phyloP scores from a whole-genome alignment of 441 rosid genomes.

The Lepidium campestre region DNA sequence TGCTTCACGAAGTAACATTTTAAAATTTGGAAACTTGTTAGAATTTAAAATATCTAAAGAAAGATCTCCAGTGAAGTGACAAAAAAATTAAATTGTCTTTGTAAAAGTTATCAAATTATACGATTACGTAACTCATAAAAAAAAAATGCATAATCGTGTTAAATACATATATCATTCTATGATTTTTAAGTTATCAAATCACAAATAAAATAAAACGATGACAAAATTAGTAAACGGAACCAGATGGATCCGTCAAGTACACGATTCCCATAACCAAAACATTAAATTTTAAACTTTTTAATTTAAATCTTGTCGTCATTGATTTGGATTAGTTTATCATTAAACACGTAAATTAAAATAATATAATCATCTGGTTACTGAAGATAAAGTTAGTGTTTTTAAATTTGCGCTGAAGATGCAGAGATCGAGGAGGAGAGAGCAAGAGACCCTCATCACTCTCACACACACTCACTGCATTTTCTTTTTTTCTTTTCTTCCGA shows the following conservation, averaged over 20 bases:
- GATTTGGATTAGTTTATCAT: conserved; percentile 26
- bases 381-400: conserved; percentile 22
- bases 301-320: conserved; percentile 22
- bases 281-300: neutral
- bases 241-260: conserved; percentile 39
- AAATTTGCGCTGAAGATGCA: conserved; percentile 23
- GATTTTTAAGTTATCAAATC: conserved; percentile 5
- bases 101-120: neutral
- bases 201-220: neutral
- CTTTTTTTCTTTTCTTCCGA: neutral
- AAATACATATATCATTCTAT: neutral
- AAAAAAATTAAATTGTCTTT: no score
- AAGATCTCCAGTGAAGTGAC: no score
- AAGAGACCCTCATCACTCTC: conserved; percentile 10
- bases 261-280: conserved; percentile 34
- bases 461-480: conserved; percentile 15
- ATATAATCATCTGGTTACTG: conserved; percentile 1
- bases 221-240: neutral
- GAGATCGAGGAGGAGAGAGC: conserved; percentile 24
- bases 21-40: neutral
- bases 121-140: neutral
- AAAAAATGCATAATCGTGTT: neutral
- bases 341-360: conserved; percentile 17
- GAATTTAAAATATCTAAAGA: no score
- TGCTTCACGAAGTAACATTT: conserved; percentile 5